Evolutionary conservation across 202 grass and related monocot genomes (phyloP).

Genomic region (Schoenoplectus triqueter): DNA sequence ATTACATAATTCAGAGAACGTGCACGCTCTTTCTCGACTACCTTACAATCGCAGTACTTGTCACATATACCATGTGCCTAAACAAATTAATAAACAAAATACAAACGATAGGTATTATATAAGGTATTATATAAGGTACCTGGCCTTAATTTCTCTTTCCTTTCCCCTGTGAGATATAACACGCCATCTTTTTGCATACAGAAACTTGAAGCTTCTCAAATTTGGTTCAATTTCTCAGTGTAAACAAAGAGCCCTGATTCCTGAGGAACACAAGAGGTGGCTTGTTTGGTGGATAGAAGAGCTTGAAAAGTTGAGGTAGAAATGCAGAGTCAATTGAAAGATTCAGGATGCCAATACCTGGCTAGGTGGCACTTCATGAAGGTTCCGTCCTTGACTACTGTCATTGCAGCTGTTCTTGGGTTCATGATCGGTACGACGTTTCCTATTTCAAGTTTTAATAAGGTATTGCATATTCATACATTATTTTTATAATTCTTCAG

Average conservation of each 20-base stretch:
- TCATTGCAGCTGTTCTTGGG: neutral
- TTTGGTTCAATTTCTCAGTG: neutral
- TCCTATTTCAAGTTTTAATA: neutral
- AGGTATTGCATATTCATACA: neutral
- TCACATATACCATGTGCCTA: neutral
- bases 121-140: no score
- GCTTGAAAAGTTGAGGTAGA: neutral
- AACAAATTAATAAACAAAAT: neutral
- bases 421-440: constrained; percentile 8
- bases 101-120: no score
- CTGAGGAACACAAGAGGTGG: neutral
- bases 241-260: neutral
- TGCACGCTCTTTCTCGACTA: neutral
- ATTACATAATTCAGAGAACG: neutral
- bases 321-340: constrained; percentile 10
- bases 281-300: neutral
- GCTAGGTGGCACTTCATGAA: neutral
- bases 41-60: neutral
- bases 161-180: no score
- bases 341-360: neutral
- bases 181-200: neutral
- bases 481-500: neutral
- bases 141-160: no score
- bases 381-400: neutral
- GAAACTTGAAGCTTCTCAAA: neutral